Percentiles rank a stretch among this genome's conserved stretches.
These are phyloP conservation scores for Litsea cubeba DNA, from an alignment of 164 flowering plant species.

Conservation along the genomic window DNA sequence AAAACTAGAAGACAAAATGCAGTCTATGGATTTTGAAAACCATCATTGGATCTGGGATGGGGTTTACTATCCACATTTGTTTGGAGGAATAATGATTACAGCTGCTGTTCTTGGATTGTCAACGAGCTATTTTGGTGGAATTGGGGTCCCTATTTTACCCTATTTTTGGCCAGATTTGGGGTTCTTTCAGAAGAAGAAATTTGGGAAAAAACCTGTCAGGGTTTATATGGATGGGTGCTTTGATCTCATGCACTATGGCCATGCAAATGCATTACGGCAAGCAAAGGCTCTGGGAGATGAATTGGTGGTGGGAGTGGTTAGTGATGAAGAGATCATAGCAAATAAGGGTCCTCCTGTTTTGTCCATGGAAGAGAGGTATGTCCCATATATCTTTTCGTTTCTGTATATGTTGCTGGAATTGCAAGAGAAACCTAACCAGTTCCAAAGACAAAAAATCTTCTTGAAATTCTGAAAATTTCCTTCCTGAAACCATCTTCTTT, in stretches of 20 bases:
- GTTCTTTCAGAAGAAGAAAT: conserved; percentile 51
- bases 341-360: conserved; percentile 89
- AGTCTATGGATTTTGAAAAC: conserved; percentile 56
- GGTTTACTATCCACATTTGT: conserved; percentile 50
- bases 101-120: conserved; percentile 81
- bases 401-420: background rate
- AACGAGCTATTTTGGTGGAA: conserved; percentile 63
- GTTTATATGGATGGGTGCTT: conserved; percentile 96
- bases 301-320: conserved; percentile 82
- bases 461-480: background rate
- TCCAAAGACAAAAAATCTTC: background rate
- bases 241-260: conserved; percentile 95
- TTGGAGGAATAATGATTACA: conserved; percentile 81
- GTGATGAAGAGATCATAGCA: conserved; percentile 78
- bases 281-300: conserved; percentile 85
- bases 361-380: conserved; percentile 82
- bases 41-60: conserved; percentile 78
- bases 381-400: background rate
- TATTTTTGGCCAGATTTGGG: conserved; percentile 48
- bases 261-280: conserved; percentile 86
- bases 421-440: no score
- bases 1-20: conserved; percentile 9
- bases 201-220: conserved; percentile 54
- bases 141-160: conserved; percentile 50
- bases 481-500: background rate